phyloP scores from a whole-genome alignment of 2,329 filamentous ascomycete genomes.

The Chaetomium olivaceum region DNA sequence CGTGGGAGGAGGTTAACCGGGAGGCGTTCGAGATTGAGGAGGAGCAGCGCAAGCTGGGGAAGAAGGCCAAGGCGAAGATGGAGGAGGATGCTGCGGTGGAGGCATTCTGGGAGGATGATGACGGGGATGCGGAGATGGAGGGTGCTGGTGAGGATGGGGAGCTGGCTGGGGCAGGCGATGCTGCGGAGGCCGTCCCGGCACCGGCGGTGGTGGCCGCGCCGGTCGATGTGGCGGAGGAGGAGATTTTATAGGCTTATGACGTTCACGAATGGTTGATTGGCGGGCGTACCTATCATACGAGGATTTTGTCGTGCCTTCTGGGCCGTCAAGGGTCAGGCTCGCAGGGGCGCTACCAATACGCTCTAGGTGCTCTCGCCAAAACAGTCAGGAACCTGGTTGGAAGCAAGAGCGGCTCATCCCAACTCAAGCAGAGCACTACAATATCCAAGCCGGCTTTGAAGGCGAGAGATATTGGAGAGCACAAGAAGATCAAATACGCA shows the following conservation, averaged over 20 bases:
- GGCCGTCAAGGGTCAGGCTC: neutral
- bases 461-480: neutral
- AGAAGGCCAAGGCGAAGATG: conserved; percentile 27
- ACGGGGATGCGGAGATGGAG: conserved; percentile 42
- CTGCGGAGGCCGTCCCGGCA: neutral
- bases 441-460: neutral
- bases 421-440: neutral
- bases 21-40: conserved; percentile 19
- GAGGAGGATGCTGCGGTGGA: conserved; percentile 30
- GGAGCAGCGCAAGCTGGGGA: conserved; percentile 21
- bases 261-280: neutral
- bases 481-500: neutral
- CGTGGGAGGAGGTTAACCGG: conserved; percentile 34
- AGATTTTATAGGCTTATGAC: conserved; percentile 22
- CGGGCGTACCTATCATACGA: neutral
- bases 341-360: neutral
- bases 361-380: neutral
- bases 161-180: no score
- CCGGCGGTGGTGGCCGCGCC: neutral
- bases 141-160: conserved; percentile 26
- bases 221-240: conserved; percentile 22
- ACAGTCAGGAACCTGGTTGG: neutral
- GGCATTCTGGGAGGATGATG: conserved; percentile 30
- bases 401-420: neutral
- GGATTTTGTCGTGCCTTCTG: neutral